Evolutionary conservation across 208 protist species (phyloP).

Genomic region (Leishmania tropica): DNA sequence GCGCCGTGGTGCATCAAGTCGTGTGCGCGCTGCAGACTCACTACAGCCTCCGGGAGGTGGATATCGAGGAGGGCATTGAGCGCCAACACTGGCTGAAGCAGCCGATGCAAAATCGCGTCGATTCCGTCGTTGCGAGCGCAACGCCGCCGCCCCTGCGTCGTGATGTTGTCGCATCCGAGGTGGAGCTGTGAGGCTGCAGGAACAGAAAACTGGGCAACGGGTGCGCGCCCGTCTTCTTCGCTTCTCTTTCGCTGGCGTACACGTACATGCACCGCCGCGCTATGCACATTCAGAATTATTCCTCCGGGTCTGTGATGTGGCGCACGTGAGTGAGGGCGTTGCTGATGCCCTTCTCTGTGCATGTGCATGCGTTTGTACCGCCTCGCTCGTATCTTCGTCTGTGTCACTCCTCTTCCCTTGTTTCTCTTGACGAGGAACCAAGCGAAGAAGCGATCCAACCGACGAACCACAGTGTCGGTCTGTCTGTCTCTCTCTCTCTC

Average conservation of each 20-base stretch:
- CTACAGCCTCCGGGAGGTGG: conserved; percentile 42
- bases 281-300: neutral
- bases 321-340: neutral
- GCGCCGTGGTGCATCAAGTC: conserved; percentile 8
- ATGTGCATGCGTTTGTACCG: neutral
- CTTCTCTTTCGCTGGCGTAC: neutral
- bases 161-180: neutral
- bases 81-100: conserved; percentile 5
- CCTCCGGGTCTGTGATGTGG: neutral
- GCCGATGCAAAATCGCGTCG: neutral
- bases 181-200: neutral
- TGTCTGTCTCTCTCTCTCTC: too few species aligned
- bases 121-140: neutral
- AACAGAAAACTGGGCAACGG: neutral
- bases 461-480: neutral
- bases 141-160: neutral
- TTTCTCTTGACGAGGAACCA: neutral
- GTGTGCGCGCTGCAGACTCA: conserved; percentile 26
- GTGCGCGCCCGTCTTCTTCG: neutral
- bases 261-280: neutral
- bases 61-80: conserved; percentile 36
- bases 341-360: neutral
- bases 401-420: neutral
- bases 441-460: neutral
- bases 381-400: neutral